phyloP scores from a whole-genome alignment of 345 rosid genomes.

The Crucihimalaya himalaica region DNA sequence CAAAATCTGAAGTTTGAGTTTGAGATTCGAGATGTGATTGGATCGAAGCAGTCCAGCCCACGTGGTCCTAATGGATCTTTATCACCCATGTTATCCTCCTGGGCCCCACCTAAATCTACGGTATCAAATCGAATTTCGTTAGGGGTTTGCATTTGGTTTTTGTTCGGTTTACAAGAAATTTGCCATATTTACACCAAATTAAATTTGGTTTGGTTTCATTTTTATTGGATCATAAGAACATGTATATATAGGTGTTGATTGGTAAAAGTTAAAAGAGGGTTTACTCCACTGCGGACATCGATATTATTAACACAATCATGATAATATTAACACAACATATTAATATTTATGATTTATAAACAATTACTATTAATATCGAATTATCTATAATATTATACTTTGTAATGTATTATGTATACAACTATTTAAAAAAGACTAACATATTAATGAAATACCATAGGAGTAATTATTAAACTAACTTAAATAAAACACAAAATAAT shows the following conservation, averaged over 20 bases:
- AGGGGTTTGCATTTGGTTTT: slow-evolving; percentile 19
- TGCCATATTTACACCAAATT: not conserved
- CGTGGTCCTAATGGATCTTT: slow-evolving; percentile 23
- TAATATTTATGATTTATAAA: too few relatives aligned
- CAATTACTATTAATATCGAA: too few relatives aligned
- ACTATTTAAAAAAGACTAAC: too few relatives aligned
- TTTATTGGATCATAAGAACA: not conserved
- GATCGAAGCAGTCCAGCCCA: slow-evolving; percentile 36
- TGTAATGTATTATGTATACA: too few relatives aligned
- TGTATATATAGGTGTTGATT: too few relatives aligned
- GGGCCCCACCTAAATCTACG: slow-evolving; percentile 17
- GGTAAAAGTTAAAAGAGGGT: too few relatives aligned
- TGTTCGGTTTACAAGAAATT: not conserved
- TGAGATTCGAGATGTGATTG: slow-evolving; percentile 37
- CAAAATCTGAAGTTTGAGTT: slow-evolving; percentile 15
- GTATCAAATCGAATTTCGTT: slow-evolving; percentile 2
- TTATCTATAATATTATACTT: too few relatives aligned
- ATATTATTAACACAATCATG: too few relatives aligned
- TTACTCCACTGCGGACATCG: too few relatives aligned
- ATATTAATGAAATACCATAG: not conserved
- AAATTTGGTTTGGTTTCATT: not conserved
- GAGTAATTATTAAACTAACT: not conserved
- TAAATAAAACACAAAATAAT: not conserved
- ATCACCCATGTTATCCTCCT: slow-evolving; percentile 24
- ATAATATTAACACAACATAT: too few relatives aligned